Evolutionary conservation across 1,139 yeast genomes (phyloP).

Genomic region (Yamadazyma aaseri): DNA sequence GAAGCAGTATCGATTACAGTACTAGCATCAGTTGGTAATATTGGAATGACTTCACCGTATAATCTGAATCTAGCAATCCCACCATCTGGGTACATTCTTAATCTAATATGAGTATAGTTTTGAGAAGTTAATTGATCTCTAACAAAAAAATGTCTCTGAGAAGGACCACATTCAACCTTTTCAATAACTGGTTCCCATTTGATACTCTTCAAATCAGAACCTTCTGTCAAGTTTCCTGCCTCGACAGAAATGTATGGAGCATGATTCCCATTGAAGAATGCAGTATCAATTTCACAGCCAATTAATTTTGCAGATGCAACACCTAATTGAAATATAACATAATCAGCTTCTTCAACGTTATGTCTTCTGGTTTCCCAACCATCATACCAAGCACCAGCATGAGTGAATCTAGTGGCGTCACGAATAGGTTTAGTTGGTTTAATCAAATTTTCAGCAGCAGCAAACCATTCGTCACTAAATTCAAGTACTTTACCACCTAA

Average conservation of each 20-base stretch:
- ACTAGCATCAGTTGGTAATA: conserved; percentile 47
- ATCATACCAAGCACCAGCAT: conserved; percentile 94
- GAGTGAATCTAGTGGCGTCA: conserved; percentile 75
- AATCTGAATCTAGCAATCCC: conserved; percentile 93
- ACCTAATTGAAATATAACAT: conserved; percentile 81
- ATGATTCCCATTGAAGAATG: conserved; percentile 90
- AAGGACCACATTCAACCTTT: conserved; percentile 81
- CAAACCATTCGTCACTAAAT: conserved; percentile 91
- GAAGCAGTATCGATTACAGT: conserved; percentile 71
- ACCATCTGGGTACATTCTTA: conserved; percentile 95
- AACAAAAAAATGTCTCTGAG: conserved; percentile 77
- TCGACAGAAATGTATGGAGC: conserved; percentile 90
- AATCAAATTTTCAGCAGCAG: conserved; percentile 85
- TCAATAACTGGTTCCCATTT: conserved; percentile 72
- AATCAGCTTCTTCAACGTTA: conserved; percentile 78
- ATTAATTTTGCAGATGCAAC: conserved; percentile 76
- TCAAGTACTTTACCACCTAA: conserved; percentile 72
- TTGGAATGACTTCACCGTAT: conserved; percentile 75
- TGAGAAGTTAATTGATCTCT: conserved; percentile 56
- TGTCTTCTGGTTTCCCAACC: conserved; percentile 99
- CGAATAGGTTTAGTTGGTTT: conserved; percentile 77
- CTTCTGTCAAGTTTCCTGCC: conserved; percentile 48
- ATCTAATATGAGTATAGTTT: conserved; percentile 73
- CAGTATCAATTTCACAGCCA: conserved; percentile 89
- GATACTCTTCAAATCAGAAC: conserved; percentile 30